Conservation (phyloP, 179 eudicot genomes). For the Corrigiola litoralis region DNA sequence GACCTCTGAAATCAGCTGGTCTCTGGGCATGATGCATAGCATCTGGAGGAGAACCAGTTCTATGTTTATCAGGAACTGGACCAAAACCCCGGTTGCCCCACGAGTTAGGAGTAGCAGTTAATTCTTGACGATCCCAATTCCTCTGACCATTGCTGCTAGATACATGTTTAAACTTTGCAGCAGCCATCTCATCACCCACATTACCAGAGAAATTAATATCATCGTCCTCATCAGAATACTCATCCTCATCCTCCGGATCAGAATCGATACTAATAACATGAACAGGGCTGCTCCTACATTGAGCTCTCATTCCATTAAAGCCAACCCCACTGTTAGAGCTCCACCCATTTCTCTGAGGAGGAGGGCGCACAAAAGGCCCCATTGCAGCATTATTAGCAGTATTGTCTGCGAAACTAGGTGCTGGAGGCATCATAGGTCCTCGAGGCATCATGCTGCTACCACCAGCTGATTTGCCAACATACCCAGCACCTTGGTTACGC, state of each 20-base stretch:
- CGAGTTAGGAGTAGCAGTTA: constrained; percentile 17
- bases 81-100: background rate
- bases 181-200: no score
- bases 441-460: background rate
- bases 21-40: background rate
- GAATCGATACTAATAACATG: background rate
- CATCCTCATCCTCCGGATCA: constrained; percentile 19
- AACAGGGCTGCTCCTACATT: background rate
- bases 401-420: background rate
- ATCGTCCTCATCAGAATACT: constrained; percentile 26
- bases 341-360: background rate
- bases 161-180: no score
- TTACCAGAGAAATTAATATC: no score
- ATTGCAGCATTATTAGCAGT: background rate
- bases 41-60: background rate
- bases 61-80: background rate
- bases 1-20: background rate
- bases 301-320: background rate
- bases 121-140: constrained; percentile 36
- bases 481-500: constrained; percentile 23
- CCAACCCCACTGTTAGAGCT: background rate
- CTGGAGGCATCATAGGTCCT: background rate
- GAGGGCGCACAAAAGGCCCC: background rate
- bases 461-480: background rate
- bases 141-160: constrained; percentile 17